Percentiles rank a stretch among this genome's conserved stretches.
phyloP scores from a whole-genome alignment of 108 stramenopile genomes.

The Chaetoceros muelleri region DNA sequence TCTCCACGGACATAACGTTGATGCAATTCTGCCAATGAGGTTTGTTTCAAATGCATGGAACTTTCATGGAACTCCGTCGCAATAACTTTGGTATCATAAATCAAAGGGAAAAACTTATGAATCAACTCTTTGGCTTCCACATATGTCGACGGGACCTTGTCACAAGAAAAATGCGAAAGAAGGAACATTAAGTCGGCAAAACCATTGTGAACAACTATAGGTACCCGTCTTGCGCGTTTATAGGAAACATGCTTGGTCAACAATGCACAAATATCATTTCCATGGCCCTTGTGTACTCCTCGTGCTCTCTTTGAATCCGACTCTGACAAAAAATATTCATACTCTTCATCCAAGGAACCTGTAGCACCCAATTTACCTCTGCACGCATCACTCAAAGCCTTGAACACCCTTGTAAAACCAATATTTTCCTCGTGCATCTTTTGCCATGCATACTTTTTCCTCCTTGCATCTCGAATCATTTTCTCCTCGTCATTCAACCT shows the following conservation, averaged over 20 bases:
- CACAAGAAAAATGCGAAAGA: constrained; percentile 61
- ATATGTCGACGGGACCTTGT: constrained; percentile 39
- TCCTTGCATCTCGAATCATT: constrained; percentile 26
- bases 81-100: constrained; percentile 72
- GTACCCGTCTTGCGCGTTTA: constrained; percentile 28
- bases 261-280: constrained; percentile 8
- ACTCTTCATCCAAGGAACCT: neutral
- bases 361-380: constrained; percentile 16
- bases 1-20: neutral
- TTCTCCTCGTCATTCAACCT: constrained; percentile 45
- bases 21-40: neutral
- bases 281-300: no score
- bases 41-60: neutral
- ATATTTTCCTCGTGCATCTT: constrained; percentile 36
- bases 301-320: constrained; percentile 7
- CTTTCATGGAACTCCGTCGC: constrained; percentile 39
- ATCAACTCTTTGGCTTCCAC: constrained; percentile 49
- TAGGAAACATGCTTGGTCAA: constrained; percentile 1
- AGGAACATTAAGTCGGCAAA: constrained; percentile 74
- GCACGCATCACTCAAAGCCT: constrained; percentile 56
- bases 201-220: constrained; percentile 78
- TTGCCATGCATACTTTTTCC: constrained; percentile 46
- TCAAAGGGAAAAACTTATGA: constrained; percentile 45
- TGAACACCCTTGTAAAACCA: constrained; percentile 67
- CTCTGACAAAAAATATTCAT: constrained; percentile 6